Conservation (phyloP, 805 yeast genomes). For the Wickerhamiella dianesei region DNA sequence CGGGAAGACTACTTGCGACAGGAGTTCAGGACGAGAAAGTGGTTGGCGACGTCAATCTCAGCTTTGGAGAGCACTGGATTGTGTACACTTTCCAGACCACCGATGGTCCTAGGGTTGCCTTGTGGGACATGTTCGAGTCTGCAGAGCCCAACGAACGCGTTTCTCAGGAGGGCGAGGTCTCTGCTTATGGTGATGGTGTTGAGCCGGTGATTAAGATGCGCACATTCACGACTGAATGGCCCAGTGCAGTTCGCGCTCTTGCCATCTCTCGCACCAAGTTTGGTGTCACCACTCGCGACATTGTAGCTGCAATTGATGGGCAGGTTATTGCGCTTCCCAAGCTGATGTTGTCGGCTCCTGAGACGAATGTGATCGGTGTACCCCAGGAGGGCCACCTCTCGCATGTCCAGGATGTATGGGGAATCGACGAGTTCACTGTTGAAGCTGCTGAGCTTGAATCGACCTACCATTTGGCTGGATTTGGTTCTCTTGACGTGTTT, state of each 20-base stretch:
- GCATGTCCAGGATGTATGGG: constrained; percentile 35
- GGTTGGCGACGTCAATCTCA: constrained; percentile 33
- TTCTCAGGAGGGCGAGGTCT: constrained; percentile 13
- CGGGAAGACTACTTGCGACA: constrained; percentile 48
- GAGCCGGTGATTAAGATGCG: constrained; percentile 39
- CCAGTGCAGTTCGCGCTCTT: constrained; percentile 42
- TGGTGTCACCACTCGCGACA: constrained; percentile 55
- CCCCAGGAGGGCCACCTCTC: constrained; percentile 44
- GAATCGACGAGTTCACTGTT: constrained; percentile 29
- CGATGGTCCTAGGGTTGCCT: constrained; percentile 46
- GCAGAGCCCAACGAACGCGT: constrained; percentile 35
- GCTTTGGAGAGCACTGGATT: constrained; percentile 75
- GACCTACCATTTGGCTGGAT: constrained; percentile 52
- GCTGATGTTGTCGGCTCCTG: constrained; percentile 50
- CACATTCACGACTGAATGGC: constrained; percentile 40
- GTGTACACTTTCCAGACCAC: constrained; percentile 50
- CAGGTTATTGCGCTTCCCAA: constrained; percentile 62
- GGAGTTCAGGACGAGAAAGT: constrained; percentile 31
- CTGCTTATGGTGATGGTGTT: constrained; percentile 27
- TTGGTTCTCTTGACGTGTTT: constrained; percentile 56
- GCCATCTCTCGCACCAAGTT: constrained; percentile 43
- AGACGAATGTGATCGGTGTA: constrained; percentile 38
- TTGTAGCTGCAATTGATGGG: constrained; percentile 46
- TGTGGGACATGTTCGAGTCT: constrained; percentile 70
- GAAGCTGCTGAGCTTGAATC: constrained; percentile 65